These are phyloP conservation scores for Entophlyctis luteolus DNA, from an alignment of 192 early-diverging fungal genomes.

Conservation along the genomic window DNA sequence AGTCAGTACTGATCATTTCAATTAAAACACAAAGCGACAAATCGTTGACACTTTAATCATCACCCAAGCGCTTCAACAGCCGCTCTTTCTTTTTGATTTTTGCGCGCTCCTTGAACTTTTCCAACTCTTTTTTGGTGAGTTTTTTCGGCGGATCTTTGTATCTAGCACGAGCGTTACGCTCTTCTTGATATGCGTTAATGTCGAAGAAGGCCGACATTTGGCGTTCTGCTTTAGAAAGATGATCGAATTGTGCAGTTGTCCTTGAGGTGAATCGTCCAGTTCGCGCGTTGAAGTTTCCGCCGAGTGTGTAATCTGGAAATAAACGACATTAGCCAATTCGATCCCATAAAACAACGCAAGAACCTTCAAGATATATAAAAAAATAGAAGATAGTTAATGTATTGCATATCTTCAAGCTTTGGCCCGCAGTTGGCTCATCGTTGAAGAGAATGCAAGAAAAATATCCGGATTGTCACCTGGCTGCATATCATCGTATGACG, in stretches of 20 bases:
- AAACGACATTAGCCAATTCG: neutral
- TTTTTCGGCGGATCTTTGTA: neutral
- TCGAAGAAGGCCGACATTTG: slow-evolving; percentile 29
- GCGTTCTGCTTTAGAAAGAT: slow-evolving; percentile 23
- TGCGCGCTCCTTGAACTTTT: slow-evolving; percentile 27
- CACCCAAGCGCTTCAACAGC: slow-evolving; percentile 16
- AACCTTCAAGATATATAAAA: neutral
- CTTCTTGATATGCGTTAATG: slow-evolving; percentile 16
- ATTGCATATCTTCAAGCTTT: neutral
- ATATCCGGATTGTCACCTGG: neutral
- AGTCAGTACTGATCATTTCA: no score
- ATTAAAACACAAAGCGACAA: no score
- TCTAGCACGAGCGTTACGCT: neutral
- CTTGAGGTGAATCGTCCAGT: slow-evolving; percentile 13
- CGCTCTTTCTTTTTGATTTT: slow-evolving; percentile 20
- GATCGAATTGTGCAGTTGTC: slow-evolving; percentile 17
- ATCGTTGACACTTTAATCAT: slow-evolving; percentile 21
- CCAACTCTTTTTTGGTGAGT: slow-evolving; percentile 24
- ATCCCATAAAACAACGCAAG: neutral
- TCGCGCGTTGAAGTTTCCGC: slow-evolving; percentile 20
- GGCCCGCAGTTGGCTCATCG: neutral
- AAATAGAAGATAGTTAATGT: neutral
- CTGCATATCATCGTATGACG: no score
- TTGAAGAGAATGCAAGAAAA: neutral
- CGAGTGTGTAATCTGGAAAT: slow-evolving; percentile 22